phyloP scores from a whole-genome alignment of 305 asterid genomes.

The Striga hermonthica region DNA sequence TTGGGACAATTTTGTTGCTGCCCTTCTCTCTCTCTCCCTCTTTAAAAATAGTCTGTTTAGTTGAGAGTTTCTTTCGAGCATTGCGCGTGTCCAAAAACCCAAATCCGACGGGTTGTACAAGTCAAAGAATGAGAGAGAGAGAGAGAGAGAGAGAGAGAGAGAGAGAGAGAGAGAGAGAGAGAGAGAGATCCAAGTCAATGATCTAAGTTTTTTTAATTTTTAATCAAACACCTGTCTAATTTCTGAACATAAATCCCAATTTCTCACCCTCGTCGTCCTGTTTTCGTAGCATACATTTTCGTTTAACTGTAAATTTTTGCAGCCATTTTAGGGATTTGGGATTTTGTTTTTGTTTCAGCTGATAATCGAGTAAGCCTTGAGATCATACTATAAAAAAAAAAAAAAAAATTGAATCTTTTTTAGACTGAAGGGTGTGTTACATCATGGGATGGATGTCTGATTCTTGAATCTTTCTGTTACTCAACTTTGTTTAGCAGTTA shows the following conservation, averaged over 20 bases:
- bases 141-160: conserved; percentile 3
- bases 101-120: conserved; percentile 35
- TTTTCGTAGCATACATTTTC: conserved; percentile 17
- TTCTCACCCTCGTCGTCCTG: neutral
- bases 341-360: no score
- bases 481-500: conserved; percentile 21
- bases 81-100: conserved; percentile 38
- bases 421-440: conserved; percentile 30
- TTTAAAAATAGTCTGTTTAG: conserved; percentile 28
- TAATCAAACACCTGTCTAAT: conserved; percentile 34
- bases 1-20: conserved; percentile 20
- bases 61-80: conserved; percentile 40
- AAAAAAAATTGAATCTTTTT: conserved; percentile 32
- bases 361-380: no score
- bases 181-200: conserved; percentile 40
- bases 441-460: conserved; percentile 3
- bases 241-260: conserved; percentile 19
- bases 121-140: conserved; percentile 44
- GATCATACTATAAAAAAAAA: conserved; percentile 20
- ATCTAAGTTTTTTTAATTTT: conserved; percentile 36
- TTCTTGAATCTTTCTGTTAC: neutral
- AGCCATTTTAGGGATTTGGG: no score
- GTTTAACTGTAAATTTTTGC: no score
- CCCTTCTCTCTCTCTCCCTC: neutral
- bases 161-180: conserved; percentile 11